Evolutionary conservation across 1,284 basidiomycete species (phyloP).

Genomic region (Earliella scabrosa): DNA sequence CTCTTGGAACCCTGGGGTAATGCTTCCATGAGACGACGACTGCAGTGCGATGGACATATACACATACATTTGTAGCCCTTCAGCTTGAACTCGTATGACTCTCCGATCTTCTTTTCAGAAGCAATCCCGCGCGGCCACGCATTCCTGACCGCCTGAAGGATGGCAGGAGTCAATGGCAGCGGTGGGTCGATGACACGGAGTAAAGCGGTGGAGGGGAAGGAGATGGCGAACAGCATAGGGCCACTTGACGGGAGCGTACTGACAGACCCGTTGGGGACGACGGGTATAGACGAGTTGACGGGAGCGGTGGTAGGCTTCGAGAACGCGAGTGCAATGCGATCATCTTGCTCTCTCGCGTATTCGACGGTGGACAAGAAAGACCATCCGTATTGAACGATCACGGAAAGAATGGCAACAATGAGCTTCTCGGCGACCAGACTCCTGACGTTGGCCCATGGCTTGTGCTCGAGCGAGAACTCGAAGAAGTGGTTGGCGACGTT

Average conservation of each 20-base stretch:
- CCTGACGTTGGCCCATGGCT: slow-evolving; percentile 75
- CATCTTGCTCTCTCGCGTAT: slow-evolving; percentile 77
- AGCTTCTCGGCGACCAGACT: slow-evolving; percentile 67
- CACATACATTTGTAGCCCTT: slow-evolving; percentile 78
- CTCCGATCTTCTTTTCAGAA: slow-evolving; percentile 74
- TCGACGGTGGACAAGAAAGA: slow-evolving; percentile 70
- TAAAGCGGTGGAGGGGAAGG: slow-evolving; percentile 67
- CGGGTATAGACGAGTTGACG: slow-evolving; percentile 36
- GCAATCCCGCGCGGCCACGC: slow-evolving; percentile 81
- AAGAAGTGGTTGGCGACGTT: slow-evolving; percentile 60
- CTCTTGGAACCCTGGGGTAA: slow-evolving; percentile 69
- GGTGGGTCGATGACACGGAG: slow-evolving; percentile 77
- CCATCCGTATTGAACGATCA: slow-evolving; percentile 67
- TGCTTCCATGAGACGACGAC: not conserved
- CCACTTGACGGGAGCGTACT: slow-evolving; percentile 29
- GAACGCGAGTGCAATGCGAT: slow-evolving; percentile 71
- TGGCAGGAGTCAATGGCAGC: slow-evolving; percentile 74
- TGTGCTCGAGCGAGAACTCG: slow-evolving; percentile 68
- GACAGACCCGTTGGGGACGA: slow-evolving; percentile 26
- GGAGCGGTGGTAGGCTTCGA: slow-evolving; percentile 48
- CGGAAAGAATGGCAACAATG: slow-evolving; percentile 64
- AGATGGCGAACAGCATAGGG: slow-evolving; percentile 68
- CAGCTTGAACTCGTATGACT: slow-evolving; percentile 78
- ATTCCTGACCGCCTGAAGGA: slow-evolving; percentile 74
- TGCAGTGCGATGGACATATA: slow-evolving; percentile 2